Base-by-base conservation (phyloP, 75 land plant genomes). In the Adiantum capillusveneris region DNA sequence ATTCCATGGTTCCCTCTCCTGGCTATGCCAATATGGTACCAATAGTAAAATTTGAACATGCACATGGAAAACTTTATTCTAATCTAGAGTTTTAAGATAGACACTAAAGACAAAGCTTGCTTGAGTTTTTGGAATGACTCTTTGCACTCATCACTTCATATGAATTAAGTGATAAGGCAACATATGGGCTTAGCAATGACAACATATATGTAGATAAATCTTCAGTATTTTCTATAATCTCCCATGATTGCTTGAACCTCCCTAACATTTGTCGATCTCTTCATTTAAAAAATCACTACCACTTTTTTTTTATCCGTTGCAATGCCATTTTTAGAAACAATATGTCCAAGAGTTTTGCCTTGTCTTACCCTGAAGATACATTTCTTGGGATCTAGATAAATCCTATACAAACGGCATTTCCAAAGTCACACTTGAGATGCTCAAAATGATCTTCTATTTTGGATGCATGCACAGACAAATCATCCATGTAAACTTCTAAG, bases 121-220 rank as follows among this genome's bases (percentile, higher is more conserved):
- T 66, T 66, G 18, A 66, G 37, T 1, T 66, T 48, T 21, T 45
- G 49, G 39, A 57, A 66, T 9, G 60, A 57, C 9, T 0, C 19
- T 19, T 58, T 34, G 11, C 49, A 31, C 16, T 14, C 49, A 1
- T 30, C n/a, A 6, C 16, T 31, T 51, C 68, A 66, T 6, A 0
- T 1, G 17, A 53, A 65, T 2, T 46, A 2, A 5, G 21, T 20
- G 2, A 46, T 7, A 5, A 46, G 21, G n/a, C 2, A 2, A 17
- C 14, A 46, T 6, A 73, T 20, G 9, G 75, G 75, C 2, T 19
- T 9, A 25, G 64, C 64, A 0, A 61, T 66, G 22, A 0, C 37
- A 17, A 60, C 73, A 44, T 66, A 76, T 7, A 41, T 22, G 11
- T 57, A 6, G 5, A 66, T 53, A 24, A 76, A 65, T 19, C 58